These are phyloP conservation scores for Neurospora sp. DNA, from an alignment of 495 filamentous ascomycete genomes.

Conservation along the genomic window DNA sequence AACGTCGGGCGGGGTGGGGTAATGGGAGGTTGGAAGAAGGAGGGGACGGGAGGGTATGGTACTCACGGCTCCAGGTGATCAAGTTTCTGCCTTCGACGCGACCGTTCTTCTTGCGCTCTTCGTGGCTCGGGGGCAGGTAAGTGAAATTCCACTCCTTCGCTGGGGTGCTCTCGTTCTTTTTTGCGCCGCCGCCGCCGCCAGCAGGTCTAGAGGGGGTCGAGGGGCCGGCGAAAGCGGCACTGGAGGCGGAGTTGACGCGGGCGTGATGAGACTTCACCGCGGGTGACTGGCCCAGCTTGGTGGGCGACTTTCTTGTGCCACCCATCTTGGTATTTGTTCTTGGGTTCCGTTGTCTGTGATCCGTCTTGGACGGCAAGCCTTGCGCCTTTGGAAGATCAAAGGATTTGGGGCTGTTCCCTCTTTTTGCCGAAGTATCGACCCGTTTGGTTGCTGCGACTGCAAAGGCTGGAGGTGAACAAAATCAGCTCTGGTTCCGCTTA, in stretches of 20 bases:
- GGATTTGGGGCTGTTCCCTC: not conserved
- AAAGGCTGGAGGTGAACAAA: not conserved
- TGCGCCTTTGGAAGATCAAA: not conserved
- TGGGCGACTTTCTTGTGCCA: not conserved
- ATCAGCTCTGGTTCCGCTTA: not conserved
- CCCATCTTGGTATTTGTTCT: not conserved
- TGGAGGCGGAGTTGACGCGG: not conserved
- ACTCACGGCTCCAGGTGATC: slow-evolving; percentile 27
- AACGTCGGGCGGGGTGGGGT: no score
- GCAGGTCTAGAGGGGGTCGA: not conserved
- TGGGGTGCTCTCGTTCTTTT: not conserved
- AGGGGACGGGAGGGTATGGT: not conserved
- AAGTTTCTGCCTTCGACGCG: slow-evolving; percentile 21
- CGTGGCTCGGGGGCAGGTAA: not conserved
- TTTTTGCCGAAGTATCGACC: not conserved
- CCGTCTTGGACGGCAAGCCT: not conserved
- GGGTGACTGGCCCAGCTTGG: not conserved
- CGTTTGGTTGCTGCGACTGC: not conserved
- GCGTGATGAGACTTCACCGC: not conserved
- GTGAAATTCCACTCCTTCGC: slow-evolving; percentile 5
- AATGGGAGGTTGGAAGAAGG: no score
- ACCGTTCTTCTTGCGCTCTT: slow-evolving; percentile 15
- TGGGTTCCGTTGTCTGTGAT: not conserved
- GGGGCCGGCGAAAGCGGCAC: not conserved
- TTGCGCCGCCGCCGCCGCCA: not conserved